These are phyloP conservation scores for Colletotrichum navitas DNA, from an alignment of 2,329 filamentous ascomycete genomes.

Conservation along the genomic window DNA sequence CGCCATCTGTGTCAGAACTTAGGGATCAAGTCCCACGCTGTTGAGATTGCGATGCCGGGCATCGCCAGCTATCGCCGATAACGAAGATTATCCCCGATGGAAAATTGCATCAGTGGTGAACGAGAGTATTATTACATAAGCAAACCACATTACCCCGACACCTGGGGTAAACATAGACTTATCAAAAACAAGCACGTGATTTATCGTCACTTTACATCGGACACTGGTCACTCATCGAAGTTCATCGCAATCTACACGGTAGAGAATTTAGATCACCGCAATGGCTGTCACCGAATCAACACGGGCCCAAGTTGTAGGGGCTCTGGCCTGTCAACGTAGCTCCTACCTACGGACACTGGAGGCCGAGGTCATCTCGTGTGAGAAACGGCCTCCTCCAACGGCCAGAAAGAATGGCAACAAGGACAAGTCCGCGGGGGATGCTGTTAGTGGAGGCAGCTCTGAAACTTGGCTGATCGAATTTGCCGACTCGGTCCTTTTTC, in stretches of 20 bases:
- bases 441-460: neutral
- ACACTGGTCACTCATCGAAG: no score
- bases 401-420: conserved; percentile 39
- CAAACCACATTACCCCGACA: no score
- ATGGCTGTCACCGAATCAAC: conserved; percentile 35
- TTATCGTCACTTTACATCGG: no score
- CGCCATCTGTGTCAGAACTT: no score
- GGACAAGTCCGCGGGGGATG: conserved; percentile 38
- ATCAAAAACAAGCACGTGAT: no score
- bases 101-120: no score
- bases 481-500: conserved; percentile 49
- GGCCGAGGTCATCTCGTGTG: conserved; percentile 47
- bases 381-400: conserved; percentile 42
- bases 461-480: conserved; percentile 50
- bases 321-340: conserved; percentile 47
- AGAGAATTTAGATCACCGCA: neutral
- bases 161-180: no score
- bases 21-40: no score
- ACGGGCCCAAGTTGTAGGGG: conserved; percentile 44
- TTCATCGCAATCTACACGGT: neutral
- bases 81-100: no score
- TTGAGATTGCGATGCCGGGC: no score
- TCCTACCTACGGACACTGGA: conserved; percentile 47
- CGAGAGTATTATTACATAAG: no score
- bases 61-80: no score